Conservation (phyloP, 805 yeast species). For the Lachancea mirantina region DNA sequence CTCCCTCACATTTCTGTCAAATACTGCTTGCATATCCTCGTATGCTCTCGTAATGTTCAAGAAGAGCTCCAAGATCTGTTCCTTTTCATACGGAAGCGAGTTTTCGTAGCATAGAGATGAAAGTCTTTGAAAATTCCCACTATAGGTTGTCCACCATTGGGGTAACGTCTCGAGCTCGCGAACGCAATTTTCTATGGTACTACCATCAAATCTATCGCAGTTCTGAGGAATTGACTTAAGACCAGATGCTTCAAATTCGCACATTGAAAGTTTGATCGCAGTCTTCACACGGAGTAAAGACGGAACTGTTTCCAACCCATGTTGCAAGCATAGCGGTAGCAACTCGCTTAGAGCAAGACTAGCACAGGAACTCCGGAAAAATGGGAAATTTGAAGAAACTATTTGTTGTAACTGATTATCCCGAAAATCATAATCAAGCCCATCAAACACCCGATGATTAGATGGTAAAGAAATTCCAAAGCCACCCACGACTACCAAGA, state of each 20-base stretch:
- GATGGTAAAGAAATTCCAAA: too few species aligned
- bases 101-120: conserved; percentile 48
- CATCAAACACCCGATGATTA: too few species aligned
- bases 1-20: conserved; percentile 4
- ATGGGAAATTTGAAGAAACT: conserved; percentile 19
- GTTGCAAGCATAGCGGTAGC: conserved; percentile 35
- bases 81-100: conserved; percentile 45
- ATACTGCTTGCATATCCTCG: conserved; percentile 13
- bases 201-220: conserved; percentile 13
- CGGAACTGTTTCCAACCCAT: conserved; percentile 36
- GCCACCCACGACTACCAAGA: too few species aligned
- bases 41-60: conserved; percentile 39
- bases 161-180: conserved; percentile 36
- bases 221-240: conserved; percentile 25
- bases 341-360: conserved; percentile 36
- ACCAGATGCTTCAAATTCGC: conserved; percentile 47
- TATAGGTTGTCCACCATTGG: conserved; percentile 70
- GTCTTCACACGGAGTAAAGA: conserved; percentile 31
- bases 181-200: conserved; percentile 32
- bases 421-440: neutral
- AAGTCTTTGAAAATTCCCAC: conserved; percentile 54
- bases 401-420: conserved; percentile 4
- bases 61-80: conserved; percentile 41
- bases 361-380: conserved; percentile 29
- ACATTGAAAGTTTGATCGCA: conserved; percentile 44